Conservation (phyloP, 2,329 filamentous ascomycete species). For the Pseudofabraea citricarpa region DNA sequence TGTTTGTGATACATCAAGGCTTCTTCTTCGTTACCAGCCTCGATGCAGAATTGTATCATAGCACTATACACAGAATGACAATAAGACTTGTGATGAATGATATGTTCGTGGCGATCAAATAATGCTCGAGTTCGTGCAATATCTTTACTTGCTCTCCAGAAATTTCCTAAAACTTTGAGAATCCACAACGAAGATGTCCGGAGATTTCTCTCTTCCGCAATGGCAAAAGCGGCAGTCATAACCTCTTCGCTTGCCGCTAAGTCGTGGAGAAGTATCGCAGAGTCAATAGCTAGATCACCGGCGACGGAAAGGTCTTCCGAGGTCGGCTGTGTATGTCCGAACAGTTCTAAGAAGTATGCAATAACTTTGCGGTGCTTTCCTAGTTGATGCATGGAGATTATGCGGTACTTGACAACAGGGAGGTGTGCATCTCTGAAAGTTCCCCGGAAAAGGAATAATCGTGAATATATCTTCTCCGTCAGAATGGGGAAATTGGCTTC, state of each 20-base stretch:
- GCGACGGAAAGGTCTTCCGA: slow-evolving; percentile 15
- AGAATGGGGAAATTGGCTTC: slow-evolving; percentile 14
- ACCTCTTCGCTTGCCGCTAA: slow-evolving; percentile 18
- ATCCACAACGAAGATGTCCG: slow-evolving; percentile 18
- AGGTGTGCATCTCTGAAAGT: slow-evolving; percentile 5
- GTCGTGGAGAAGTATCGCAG: slow-evolving; percentile 11
- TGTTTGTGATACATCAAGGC: slow-evolving; percentile 19
- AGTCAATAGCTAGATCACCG: slow-evolving; percentile 15
- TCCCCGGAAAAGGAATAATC: slow-evolving; percentile 7
- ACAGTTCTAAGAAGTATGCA: slow-evolving; percentile 15
- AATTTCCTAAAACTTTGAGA: slow-evolving; percentile 19
- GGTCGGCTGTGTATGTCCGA: slow-evolving; percentile 11
- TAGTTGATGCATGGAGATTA: slow-evolving; percentile 15
- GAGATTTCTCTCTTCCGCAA: slow-evolving; percentile 15
- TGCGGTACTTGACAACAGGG: slow-evolving; percentile 10
- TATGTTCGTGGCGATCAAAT: slow-evolving; percentile 19
- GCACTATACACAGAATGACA: slow-evolving; percentile 22
- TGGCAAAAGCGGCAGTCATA: slow-evolving; percentile 12
- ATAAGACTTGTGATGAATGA: slow-evolving; percentile 8
- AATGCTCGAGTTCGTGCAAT: slow-evolving; percentile 16
- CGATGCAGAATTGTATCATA: slow-evolving; percentile 27
- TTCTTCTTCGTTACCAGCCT: slow-evolving; percentile 18
- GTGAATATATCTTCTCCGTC: slow-evolving; percentile 16
- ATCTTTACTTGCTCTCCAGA: slow-evolving; percentile 22
- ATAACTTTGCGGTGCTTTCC: slow-evolving; percentile 14